These are phyloP conservation scores for Peronosclerospora sorghi DNA, from an alignment of 352 stramenopile genomes.

Conservation along the genomic window DNA sequence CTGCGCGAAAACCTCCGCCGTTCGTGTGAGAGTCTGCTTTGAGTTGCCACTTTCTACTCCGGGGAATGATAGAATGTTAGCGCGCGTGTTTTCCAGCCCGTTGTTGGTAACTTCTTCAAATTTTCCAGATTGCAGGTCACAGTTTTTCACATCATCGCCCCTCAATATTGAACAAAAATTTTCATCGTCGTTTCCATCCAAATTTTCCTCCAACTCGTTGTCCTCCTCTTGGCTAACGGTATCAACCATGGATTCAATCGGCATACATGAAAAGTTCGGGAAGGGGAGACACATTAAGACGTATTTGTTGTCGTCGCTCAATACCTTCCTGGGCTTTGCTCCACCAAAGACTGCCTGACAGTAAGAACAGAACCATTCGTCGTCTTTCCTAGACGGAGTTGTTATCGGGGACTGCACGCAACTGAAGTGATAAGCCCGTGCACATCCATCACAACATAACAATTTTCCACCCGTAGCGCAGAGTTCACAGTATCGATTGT, in stretches of 20 bases:
- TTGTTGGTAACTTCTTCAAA: too few relatives aligned
- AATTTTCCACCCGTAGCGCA: conserved; percentile 55
- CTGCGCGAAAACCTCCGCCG: too few relatives aligned
- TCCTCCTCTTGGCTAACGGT: conserved; percentile 10
- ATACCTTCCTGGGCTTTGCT: conserved; percentile 7
- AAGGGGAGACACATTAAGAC: conserved; percentile 6
- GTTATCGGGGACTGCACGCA: conserved; percentile 58
- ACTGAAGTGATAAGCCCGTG: conserved; percentile 59
- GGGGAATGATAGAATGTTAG: too few relatives aligned
- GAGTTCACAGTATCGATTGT: conserved; percentile 49
- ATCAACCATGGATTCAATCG: conserved; percentile 8
- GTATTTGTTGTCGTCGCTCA: conserved; percentile 20
- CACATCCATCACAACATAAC: conserved; percentile 56
- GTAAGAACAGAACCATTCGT: conserved; percentile 49
- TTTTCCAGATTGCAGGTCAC: too few relatives aligned
- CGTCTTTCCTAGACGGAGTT: conserved; percentile 28
- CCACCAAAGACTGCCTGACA: conserved; percentile 21
- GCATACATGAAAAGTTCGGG: conserved; percentile 1
- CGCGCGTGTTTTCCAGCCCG: too few relatives aligned
- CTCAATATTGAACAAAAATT: not conserved
- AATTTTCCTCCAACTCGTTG: conserved; percentile 6
- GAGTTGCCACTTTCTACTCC: too few relatives aligned
- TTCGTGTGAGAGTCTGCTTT: too few relatives aligned
- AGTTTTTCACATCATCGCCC: too few relatives aligned
- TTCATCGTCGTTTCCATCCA: conserved; percentile 5